Conservation (phyloP, 2,329 filamentous ascomycete species). For the Dactylellina parvicollis region DNA sequence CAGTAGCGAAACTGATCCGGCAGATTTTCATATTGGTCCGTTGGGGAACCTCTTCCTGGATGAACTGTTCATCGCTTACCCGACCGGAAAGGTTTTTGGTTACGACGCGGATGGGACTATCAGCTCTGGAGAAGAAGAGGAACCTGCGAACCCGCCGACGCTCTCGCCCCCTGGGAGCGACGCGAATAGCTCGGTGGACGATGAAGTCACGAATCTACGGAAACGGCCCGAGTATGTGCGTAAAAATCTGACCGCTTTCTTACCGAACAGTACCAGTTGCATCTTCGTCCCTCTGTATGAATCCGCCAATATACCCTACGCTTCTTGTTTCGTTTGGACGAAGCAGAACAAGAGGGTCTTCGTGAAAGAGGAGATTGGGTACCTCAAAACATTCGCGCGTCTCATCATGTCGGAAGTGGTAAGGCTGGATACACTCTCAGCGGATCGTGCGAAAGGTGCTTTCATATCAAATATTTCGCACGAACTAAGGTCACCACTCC, state of each 20-base stretch:
- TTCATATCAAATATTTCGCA: slow-evolving; percentile 71
- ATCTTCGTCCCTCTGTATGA: slow-evolving; percentile 57
- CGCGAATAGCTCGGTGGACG: slow-evolving; percentile 31
- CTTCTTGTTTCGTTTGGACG: slow-evolving; percentile 67
- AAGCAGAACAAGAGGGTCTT: slow-evolving; percentile 63
- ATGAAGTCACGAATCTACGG: slow-evolving; percentile 26
- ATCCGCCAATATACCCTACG: slow-evolving; percentile 60
- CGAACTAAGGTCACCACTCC: slow-evolving; percentile 70
- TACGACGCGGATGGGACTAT: slow-evolving; percentile 29
- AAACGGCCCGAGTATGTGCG: slow-evolving; percentile 31
- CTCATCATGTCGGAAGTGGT: slow-evolving; percentile 69
- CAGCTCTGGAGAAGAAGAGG: slow-evolving; percentile 40
- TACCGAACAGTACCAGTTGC: slow-evolving; percentile 54
- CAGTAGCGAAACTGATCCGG: neutral
- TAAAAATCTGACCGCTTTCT: slow-evolving; percentile 50
- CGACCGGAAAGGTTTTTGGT: slow-evolving; percentile 37
- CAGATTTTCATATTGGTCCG: slow-evolving; percentile 10
- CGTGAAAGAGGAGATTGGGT: slow-evolving; percentile 65
- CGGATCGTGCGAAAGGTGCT: slow-evolving; percentile 68
- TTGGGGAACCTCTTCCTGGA: slow-evolving; percentile 30
- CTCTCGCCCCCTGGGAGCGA: slow-evolving; percentile 38
- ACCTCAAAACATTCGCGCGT: slow-evolving; percentile 66
- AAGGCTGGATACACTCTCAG: slow-evolving; percentile 64
- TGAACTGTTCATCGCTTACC: slow-evolving; percentile 29
- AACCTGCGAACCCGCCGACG: slow-evolving; percentile 1